A percentile compares a stretch with the other conserved stretches of the same genome.
These are phyloP conservation scores for Gossypium anomalum DNA, from an alignment of 345 rosid genomes.

Conservation along the genomic window DNA sequence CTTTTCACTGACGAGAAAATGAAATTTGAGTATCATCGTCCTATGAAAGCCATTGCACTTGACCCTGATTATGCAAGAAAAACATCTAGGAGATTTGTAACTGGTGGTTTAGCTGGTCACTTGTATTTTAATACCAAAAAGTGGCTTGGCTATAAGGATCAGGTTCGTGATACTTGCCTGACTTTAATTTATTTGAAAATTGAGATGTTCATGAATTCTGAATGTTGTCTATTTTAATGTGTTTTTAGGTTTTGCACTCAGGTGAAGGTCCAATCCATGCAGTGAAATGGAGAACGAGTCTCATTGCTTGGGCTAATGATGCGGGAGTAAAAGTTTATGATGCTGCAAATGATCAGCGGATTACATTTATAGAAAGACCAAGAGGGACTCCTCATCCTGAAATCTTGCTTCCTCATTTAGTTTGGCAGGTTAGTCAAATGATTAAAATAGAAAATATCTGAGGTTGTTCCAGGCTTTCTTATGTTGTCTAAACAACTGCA, in stretches of 20 bases:
- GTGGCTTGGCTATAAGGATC: conserved; percentile 87
- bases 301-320: conserved; percentile 99
- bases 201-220: neutral
- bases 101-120: conserved; percentile 98
- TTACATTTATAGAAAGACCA: conserved; percentile 94
- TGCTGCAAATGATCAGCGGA: conserved; percentile 79
- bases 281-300: conserved; percentile 86
- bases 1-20: conserved; percentile 91
- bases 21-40: conserved; percentile 95
- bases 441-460: neutral
- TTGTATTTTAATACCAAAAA: conserved; percentile 76
- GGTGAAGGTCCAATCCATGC: conserved; percentile 99
- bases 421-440: conserved; percentile 83
- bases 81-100: conserved; percentile 71
- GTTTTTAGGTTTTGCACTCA: conserved; percentile 76
- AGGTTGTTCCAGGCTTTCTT: neutral
- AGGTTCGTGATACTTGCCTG: conserved; percentile 49
- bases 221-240: conserved; percentile 13
- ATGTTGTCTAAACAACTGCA: neutral
- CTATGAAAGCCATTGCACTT: conserved; percentile 90
- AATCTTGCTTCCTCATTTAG: conserved; percentile 85
- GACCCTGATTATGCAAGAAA: conserved; percentile 85
- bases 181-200: conserved; percentile 9
- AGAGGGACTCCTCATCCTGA: conserved; percentile 90
- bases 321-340: conserved; percentile 93